These are phyloP conservation scores for Aspergillus neoniger DNA, from an alignment of 2,329 filamentous ascomycete genomes.

Conservation along the genomic window DNA sequence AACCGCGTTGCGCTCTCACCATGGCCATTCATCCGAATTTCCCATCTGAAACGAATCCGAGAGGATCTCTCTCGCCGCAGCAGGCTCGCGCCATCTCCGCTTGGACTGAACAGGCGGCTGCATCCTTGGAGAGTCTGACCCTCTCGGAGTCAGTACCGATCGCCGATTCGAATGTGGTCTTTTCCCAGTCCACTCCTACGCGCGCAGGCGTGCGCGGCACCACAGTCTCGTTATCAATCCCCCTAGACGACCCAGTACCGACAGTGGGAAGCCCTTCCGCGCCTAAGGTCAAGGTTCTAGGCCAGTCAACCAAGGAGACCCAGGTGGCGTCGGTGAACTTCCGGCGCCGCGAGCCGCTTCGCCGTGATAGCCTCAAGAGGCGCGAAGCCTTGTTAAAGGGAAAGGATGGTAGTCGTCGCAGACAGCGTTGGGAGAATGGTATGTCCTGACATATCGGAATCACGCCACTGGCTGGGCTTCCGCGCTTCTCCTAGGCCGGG, in stretches of 20 bases:
- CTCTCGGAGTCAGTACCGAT: slow-evolving; percentile 31
- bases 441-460: slow-evolving; percentile 29
- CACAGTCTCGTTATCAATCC: slow-evolving; percentile 69
- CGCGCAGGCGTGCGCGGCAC: slow-evolving; percentile 52
- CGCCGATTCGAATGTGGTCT: slow-evolving; percentile 41
- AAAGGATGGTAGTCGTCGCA: slow-evolving; percentile 83
- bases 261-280: slow-evolving; percentile 32
- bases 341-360: slow-evolving; percentile 56
- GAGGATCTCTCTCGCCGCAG: slow-evolving; percentile 36
- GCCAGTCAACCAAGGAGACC: slow-evolving; percentile 20
- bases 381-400: slow-evolving; percentile 81
- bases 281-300: slow-evolving; percentile 31
- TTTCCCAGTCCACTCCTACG: slow-evolving; percentile 58
- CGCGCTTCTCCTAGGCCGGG: background rate
- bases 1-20: slow-evolving; percentile 3
- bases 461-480: background rate
- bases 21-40: slow-evolving; percentile 49
- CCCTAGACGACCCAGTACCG: slow-evolving; percentile 63
- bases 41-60: slow-evolving; percentile 25
- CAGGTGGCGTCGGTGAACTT: slow-evolving; percentile 43
- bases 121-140: slow-evolving; percentile 39
- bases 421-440: slow-evolving; percentile 96
- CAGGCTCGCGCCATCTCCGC: slow-evolving; percentile 63
- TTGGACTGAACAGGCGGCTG: slow-evolving; percentile 59
- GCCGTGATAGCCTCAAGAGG: slow-evolving; percentile 63